Percentiles rank a stretch among this genome's conserved stretches.
These are phyloP conservation scores for Atalantia buxifolia DNA, from an alignment of 345 rosid species.

Conservation along the genomic window DNA sequence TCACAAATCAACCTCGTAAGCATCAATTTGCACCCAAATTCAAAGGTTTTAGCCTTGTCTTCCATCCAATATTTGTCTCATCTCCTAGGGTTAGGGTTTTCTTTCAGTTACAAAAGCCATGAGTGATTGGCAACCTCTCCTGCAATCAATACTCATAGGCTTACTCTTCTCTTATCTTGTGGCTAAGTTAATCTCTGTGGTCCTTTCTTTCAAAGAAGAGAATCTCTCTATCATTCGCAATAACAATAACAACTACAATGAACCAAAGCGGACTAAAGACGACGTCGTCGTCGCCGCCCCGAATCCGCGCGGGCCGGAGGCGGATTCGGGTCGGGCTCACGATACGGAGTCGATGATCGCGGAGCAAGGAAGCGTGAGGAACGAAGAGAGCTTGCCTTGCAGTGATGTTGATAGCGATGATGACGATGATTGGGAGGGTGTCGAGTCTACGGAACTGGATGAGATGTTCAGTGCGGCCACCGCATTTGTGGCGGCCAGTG, in stretches of 20 bases:
- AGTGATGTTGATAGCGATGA: slow-evolving; percentile 41
- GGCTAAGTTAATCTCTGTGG: slow-evolving; percentile 87
- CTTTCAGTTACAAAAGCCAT: slow-evolving; percentile 14
- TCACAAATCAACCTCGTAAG: background rate
- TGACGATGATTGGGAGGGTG: slow-evolving; percentile 88
- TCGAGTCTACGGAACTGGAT: slow-evolving; percentile 88
- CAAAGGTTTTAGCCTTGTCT: slow-evolving; percentile 3
- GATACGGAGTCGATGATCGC: slow-evolving; percentile 56
- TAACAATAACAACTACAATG: background rate
- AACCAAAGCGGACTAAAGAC: background rate
- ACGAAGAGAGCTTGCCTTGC: slow-evolving; percentile 43
- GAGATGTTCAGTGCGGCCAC: slow-evolving; percentile 88
- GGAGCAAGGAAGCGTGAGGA: slow-evolving; percentile 76
- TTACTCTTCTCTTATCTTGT: slow-evolving; percentile 81
- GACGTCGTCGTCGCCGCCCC: background rate
- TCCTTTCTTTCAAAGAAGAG: slow-evolving; percentile 76
- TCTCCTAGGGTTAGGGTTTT: slow-evolving; percentile 26
- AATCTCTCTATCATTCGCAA: slow-evolving; percentile 57
- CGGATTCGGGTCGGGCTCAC: background rate
- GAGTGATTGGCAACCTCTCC: slow-evolving; percentile 77
- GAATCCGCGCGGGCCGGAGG: slow-evolving; percentile 25
- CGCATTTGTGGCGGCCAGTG: slow-evolving; percentile 66
- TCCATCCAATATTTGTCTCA: background rate
- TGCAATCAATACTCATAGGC: slow-evolving; percentile 74
- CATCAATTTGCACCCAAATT: background rate